Evolutionary conservation across 1,139 yeast genomes (phyloP), one percentile per base, ranked within the genome.

Genomic region (Hansenula sp.): DNA sequence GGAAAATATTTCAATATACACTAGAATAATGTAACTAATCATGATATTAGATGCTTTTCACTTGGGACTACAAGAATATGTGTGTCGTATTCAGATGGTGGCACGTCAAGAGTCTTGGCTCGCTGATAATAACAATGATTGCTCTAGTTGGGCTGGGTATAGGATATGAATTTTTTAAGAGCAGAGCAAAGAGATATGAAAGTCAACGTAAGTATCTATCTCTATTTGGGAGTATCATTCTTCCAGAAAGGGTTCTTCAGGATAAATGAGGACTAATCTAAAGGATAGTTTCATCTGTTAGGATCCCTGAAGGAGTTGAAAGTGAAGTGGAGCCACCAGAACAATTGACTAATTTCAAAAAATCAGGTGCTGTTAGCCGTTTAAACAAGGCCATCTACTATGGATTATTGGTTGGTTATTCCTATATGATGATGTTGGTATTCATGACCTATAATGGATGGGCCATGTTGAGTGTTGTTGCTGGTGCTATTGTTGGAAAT

Each of bases 371-470:
- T 29, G 24, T 35, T 16, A 21, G 44, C 18, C 27, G 44, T 33
- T 41, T 55, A 46, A 68, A 38, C 63, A 67, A 49, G 64, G 66
- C 55, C 61, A 83, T 33, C 40, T 71, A 19, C 58, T 87, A 88
- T 59, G 94, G 86, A 2, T 49, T 78, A 15, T 91, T 84, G 59
- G 91, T 87, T 13, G 85, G 86, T 5, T 85, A 82, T 60, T 84
- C 94, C 2, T 84, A 85, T 57, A 68, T 84, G 71, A 65, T 86
- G 53, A 86, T 86, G 95, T 72, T 84, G 55, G 77, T 86, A 1
- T 86, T 85, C 57, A 86, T 86, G 95, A 84, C 91, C 4, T 86
- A 84, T 60, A 85, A 86, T 59, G 89, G 93, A 5, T 86, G 90
- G 89, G 74, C 81, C 41, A 85, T 86, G 93, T 44, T 79, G 15